phyloP scores from a whole-genome alignment of 805 yeast genomes.

The Suhomyces xylopsoci region DNA sequence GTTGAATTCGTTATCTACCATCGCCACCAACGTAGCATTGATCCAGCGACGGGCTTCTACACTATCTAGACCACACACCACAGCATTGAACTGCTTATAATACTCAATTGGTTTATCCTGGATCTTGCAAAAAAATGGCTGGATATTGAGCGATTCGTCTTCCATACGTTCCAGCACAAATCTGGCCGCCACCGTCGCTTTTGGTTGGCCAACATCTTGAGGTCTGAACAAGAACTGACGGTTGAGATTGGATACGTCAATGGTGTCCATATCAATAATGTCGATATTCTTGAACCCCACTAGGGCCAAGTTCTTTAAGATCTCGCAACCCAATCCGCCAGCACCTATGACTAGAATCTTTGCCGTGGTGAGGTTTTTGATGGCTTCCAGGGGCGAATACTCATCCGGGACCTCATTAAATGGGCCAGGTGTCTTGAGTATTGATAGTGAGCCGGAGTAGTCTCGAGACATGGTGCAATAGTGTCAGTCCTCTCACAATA shows the following conservation, averaged over 20 bases:
- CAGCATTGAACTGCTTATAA: slow-evolving; percentile 64
- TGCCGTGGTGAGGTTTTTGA: slow-evolving; percentile 17
- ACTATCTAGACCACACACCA: slow-evolving; percentile 85
- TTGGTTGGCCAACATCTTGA: slow-evolving; percentile 60
- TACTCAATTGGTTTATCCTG: slow-evolving; percentile 56
- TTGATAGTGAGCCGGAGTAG: slow-evolving; percentile 14
- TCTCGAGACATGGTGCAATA: slow-evolving; percentile 4
- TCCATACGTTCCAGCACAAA: slow-evolving; percentile 49
- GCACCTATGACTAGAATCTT: slow-evolving; percentile 61
- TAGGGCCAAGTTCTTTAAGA: slow-evolving; percentile 65
- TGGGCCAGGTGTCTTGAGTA: slow-evolving; percentile 32
- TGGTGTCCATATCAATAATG: slow-evolving; percentile 80
- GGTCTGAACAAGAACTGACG: slow-evolving; percentile 69
- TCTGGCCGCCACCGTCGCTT: slow-evolving; percentile 63
- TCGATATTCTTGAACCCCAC: slow-evolving; percentile 66
- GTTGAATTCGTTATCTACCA: slow-evolving; percentile 51
- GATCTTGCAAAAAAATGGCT: slow-evolving; percentile 63
- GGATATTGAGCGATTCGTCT: slow-evolving; percentile 38
- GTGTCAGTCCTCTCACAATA: not conserved
- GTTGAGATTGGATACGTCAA: slow-evolving; percentile 72
- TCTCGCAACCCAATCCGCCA: slow-evolving; percentile 83
- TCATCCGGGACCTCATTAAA: slow-evolving; percentile 39
- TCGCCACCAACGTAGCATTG: slow-evolving; percentile 59
- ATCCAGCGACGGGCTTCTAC: slow-evolving; percentile 92
- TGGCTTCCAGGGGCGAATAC: slow-evolving; percentile 22